Percentiles rank a stretch among this genome's conserved stretches.
Evolutionary conservation across 2,329 filamentous ascomycete genomes (phyloP).

Genomic region (Cylindrodendrum hubeiense): DNA sequence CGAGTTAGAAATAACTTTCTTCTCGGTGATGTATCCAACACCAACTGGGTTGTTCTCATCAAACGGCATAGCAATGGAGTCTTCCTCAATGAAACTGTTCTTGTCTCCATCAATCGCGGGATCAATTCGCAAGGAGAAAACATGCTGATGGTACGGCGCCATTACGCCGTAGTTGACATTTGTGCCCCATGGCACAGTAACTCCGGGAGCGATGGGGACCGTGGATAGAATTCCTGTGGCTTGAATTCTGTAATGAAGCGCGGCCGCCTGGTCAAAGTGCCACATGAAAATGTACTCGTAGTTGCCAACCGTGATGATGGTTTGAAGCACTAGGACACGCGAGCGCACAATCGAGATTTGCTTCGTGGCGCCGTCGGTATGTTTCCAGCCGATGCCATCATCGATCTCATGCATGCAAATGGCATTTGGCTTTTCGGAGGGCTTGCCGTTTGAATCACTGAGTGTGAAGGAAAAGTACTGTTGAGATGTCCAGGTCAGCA

Average conservation of each 20-base stretch:
- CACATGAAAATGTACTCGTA: slow-evolving; percentile 69
- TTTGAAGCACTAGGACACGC: slow-evolving; percentile 70
- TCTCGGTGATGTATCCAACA: slow-evolving; percentile 19
- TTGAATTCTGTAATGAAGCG: slow-evolving; percentile 24
- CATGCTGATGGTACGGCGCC: slow-evolving; percentile 29
- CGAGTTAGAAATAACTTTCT: background rate
- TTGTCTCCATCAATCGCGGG: slow-evolving; percentile 28
- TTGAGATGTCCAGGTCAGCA: background rate
- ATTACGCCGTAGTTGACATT: slow-evolving; percentile 25
- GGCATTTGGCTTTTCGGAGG: slow-evolving; percentile 55
- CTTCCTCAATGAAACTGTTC: slow-evolving; percentile 27
- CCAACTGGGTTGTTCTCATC: slow-evolving; percentile 20
- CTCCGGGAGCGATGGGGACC: slow-evolving; percentile 8
- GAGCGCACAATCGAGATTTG: slow-evolving; percentile 67
- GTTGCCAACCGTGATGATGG: slow-evolving; percentile 72
- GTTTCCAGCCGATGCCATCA: slow-evolving; percentile 72
- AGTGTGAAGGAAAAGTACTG: slow-evolving; percentile 72
- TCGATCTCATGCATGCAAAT: slow-evolving; percentile 54
- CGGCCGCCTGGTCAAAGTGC: slow-evolving; percentile 67
- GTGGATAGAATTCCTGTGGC: slow-evolving; percentile 31
- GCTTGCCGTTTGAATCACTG: slow-evolving; percentile 65
- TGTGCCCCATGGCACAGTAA: slow-evolving; percentile 16
- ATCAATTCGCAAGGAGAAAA: slow-evolving; percentile 27
- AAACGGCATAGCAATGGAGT: slow-evolving; percentile 14
- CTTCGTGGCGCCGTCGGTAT: slow-evolving; percentile 69